These are phyloP conservation scores for Penicillium manginii DNA, from an alignment of 495 filamentous ascomycete genomes.

Conservation along the genomic window DNA sequence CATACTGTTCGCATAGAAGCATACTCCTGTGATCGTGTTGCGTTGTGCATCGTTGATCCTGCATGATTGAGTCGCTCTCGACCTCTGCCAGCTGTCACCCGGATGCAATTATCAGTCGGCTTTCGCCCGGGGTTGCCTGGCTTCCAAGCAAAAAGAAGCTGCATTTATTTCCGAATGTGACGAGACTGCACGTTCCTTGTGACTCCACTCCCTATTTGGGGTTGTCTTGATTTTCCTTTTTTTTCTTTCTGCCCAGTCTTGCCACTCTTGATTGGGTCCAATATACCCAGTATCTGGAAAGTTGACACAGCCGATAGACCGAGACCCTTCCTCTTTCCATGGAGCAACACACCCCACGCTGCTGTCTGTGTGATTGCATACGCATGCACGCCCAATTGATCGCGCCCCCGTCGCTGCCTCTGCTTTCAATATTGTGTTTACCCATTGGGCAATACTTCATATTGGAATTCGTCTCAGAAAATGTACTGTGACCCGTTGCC, in stretches of 20 bases:
- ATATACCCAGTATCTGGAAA: conserved; percentile 21
- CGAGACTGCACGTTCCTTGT: conserved; percentile 25
- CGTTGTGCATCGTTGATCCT: conserved; percentile 42
- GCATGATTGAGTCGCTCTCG: conserved; percentile 41
- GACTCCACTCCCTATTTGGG: conserved; percentile 22
- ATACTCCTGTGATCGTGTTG: conserved; percentile 31
- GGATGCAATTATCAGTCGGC: conserved; percentile 40
- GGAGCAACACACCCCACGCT: conserved; percentile 20
- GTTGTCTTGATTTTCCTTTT: conserved; percentile 16
- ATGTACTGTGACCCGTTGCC: conserved; percentile 33
- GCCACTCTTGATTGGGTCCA: conserved; percentile 28
- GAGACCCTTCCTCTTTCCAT: conserved; percentile 15
- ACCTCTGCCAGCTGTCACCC: conserved; percentile 46
- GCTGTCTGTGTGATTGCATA: conserved; percentile 32
- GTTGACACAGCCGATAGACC: conserved; percentile 23
- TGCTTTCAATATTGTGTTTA: conserved; percentile 17
- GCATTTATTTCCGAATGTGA: conserved; percentile 24
- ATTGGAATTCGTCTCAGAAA: conserved; percentile 25
- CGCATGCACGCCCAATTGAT: conserved; percentile 21
- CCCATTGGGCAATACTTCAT: conserved; percentile 22
- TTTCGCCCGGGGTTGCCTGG: conserved; percentile 33
- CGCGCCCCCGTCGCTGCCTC: conserved; percentile 15
- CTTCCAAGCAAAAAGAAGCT: conserved; percentile 27
- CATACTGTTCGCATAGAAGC: conserved; percentile 35
- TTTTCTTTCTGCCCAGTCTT: conserved; percentile 10